Base-by-base conservation (phyloP, 345 rosid species). In the Gynandropsis gynandra region DNA sequence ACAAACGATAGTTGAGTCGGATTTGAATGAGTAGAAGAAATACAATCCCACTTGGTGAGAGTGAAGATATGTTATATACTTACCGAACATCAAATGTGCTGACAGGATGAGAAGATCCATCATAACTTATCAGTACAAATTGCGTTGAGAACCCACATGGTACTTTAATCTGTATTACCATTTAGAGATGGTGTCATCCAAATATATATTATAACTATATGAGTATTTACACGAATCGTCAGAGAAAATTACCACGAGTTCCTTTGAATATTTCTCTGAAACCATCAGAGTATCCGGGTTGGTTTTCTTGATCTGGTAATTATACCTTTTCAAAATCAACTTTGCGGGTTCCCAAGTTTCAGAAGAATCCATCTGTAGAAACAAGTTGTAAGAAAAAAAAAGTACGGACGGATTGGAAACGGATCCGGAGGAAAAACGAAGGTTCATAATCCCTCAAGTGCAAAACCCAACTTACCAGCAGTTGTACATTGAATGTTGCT, bases 71-170 rank as follows among this genome's bases (percentile, higher is more conserved):
- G 33, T n/a, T 9, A 36, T 24, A 16, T 18, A 58, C 9, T 63
- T 76, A 86, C 97, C 95, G 64, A 65, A 81, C 73, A 48, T 56
- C 56, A 51, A 67, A 65, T 47, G 95, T 76, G 64, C 62, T 80
- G 40, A 83, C 63, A 65, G 95, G 90, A 76, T 44, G 71, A 52
- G 79, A 83, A 47, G 88, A 81, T 59, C 94, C 97, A 74, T 76
- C 76, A 29, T 76, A 76, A 70, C 81, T 71, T 53, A 83, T 74
- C 21, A 86, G 70, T 61, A 89, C 88, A 69, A 86, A 81, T 59
- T 89, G 97, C 37, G 75, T 69, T 40, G 94, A 86, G 34, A 53
- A 39, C 61, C 94, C 95, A 68, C 76, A 67, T 29, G 95, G 95
- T 65, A 89, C 78, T 76, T 77, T 86, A 33, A 86, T 80, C 97